Conservation (phyloP, 2,329 filamentous ascomycete species). For the Teratosphaeriaceae sp. region DNA sequence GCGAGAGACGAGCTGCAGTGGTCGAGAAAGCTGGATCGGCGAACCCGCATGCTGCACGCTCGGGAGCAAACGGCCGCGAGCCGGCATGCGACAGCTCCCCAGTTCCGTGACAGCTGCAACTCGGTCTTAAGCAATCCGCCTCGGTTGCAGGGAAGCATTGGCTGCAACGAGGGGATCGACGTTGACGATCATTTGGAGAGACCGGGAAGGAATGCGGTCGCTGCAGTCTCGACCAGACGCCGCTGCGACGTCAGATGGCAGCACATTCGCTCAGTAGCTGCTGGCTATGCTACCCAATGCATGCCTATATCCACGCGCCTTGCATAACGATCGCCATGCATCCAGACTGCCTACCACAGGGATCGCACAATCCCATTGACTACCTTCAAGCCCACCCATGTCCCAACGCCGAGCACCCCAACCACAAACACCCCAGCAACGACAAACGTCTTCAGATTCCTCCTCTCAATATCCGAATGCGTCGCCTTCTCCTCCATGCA, state of each 20-base stretch:
- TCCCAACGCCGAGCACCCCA: conserved; percentile 17
- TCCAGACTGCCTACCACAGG: conserved; percentile 8
- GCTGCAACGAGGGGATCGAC: too few species aligned
- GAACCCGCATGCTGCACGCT: too few species aligned
- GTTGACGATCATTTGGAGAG: too few species aligned
- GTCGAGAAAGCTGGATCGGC: conserved; percentile 45
- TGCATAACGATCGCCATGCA: neutral
- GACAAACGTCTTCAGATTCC: conserved; percentile 42
- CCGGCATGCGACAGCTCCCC: too few species aligned
- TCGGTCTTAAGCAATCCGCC: too few species aligned
- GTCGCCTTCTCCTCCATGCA: conserved; percentile 33
- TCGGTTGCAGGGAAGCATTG: too few species aligned
- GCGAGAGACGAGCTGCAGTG: conserved; percentile 28
- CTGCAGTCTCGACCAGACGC: too few species aligned
- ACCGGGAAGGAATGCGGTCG: too few species aligned
- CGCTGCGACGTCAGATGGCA: too few species aligned
- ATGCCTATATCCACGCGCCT: neutral
- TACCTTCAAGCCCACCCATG: conserved; percentile 15
- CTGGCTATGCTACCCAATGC: neutral
- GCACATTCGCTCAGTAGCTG: too few species aligned
- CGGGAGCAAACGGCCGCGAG: too few species aligned
- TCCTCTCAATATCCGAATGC: conserved; percentile 37
- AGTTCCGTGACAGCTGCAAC: too few species aligned
- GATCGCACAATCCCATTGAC: conserved; percentile 13
- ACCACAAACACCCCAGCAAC: conserved; percentile 27